Base-by-base conservation (phyloP, 306 rosid genomes). In the Trichosanthes cucumerina region DNA sequence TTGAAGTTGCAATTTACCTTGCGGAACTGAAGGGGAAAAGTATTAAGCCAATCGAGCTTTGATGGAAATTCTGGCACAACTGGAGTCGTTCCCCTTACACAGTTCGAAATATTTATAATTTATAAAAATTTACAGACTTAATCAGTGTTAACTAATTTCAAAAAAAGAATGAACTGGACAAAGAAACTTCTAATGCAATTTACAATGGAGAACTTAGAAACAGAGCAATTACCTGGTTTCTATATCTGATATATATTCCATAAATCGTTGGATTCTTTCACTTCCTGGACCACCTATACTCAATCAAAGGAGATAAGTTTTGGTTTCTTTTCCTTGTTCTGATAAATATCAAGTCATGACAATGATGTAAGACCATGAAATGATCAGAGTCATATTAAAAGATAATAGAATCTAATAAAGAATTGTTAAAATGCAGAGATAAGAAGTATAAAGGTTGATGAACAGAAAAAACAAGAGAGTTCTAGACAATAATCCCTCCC, bases 11-110 rank as follows among this genome's bases (percentile, higher is more conserved):
- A 76, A 85, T 75, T 87, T 84, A 94, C 97, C 92, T 86, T 88
- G 84, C 79, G 80, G 84, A 94, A 83, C 88, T 90, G 96, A 80
- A 94, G 93, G 71, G 98, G 98, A 79, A 93, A 84, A 56, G 96
- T 80, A 87, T 94, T 94, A 80, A 94, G 84, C 98, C 98, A 94
- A 85, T 92, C 98, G 72, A 94, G 96, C 80, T 88, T 94, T 46
- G 90, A 53, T 4, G 98, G 98, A 86, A 94, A 94, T 79, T 94
- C 98, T 82, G 98, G 98, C 78, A 94, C 93, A 64, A 85, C 65
- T 66, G 85, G 91, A 84, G 95, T 82, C 77, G 83, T 87, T 86
- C 82, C 89, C 80, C 98, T 94, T 82, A 62, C 81, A 84, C 63
- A 81, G 80, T 80, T 62, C 80, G 83, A 84, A 81, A 72, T 46